Conservation (phyloP, 2,329 filamentous ascomycete genomes). For the Diaporthe ilicicola region DNA sequence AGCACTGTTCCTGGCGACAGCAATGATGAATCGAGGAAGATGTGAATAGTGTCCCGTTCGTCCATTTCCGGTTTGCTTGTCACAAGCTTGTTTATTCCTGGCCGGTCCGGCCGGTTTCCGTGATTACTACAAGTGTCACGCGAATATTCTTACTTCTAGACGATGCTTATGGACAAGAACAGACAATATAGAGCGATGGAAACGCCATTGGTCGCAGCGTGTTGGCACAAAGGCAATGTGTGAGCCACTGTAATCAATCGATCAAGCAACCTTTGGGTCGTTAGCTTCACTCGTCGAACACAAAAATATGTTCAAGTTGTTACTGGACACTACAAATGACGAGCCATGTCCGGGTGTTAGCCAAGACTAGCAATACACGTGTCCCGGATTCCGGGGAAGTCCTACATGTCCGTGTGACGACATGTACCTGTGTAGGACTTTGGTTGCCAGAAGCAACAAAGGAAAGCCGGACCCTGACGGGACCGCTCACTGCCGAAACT, state of each 20-base stretch:
- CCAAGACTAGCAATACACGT: conserved; percentile 21
- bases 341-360: conserved; percentile 5
- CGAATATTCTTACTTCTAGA: neutral
- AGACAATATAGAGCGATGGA: neutral
- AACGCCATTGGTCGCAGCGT: neutral
- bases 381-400: conserved; percentile 19
- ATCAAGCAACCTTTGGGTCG: no score
- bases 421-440: conserved; percentile 23
- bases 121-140: neutral
- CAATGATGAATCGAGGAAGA: neutral
- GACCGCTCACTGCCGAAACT: neutral
- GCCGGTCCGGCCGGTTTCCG: neutral
- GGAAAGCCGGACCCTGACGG: conserved; percentile 2
- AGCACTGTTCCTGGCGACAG: neutral
- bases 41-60: neutral
- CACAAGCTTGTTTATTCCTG: neutral
- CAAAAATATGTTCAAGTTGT: neutral
- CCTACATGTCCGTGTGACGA: conserved; percentile 15
- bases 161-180: conserved; percentile 1
- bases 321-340: neutral
- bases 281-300: conserved; percentile 4
- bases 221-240: neutral
- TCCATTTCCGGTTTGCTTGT: neutral
- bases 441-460: conserved; percentile 24
- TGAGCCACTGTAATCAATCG: conserved; percentile 1